Evolutionary conservation across 1,284 basidiomycete genomes (phyloP).

Genomic region (Apiotrichum gamsii): DNA sequence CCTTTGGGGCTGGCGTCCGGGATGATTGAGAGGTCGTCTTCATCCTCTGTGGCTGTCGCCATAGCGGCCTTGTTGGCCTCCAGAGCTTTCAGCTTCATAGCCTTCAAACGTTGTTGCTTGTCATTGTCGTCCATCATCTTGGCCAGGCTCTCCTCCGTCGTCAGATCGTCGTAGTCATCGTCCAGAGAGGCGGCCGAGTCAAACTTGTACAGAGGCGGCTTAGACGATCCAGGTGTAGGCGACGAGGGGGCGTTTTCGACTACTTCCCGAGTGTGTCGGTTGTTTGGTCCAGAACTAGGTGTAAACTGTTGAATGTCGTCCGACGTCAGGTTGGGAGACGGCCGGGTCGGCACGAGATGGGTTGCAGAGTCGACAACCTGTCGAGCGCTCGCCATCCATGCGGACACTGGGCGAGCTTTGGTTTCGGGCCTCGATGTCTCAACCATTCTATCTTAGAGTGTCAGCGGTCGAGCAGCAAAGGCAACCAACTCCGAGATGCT

Average conservation of each 20-base stretch:
- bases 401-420: slow-evolving; percentile 19
- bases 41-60: neutral
- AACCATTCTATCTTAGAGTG: slow-evolving; percentile 19
- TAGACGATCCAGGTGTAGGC: slow-evolving; percentile 15
- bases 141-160: neutral
- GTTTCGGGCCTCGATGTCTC: slow-evolving; percentile 15
- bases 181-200: too few relatives aligned
- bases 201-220: too few relatives aligned
- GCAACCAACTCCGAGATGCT: slow-evolving; percentile 23
- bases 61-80: neutral
- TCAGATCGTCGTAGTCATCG: slow-evolving; percentile 8
- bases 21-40: slow-evolving; percentile 22
- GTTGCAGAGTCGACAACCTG: neutral
- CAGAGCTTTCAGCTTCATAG: neutral
- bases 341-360: neutral
- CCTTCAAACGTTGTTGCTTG: neutral
- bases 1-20: neutral
- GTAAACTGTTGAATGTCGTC: slow-evolving; percentile 34
- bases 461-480: neutral
- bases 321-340: slow-evolving; percentile 2
- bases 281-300: slow-evolving; percentile 20
- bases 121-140: neutral
- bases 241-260: slow-evolving; percentile 5
- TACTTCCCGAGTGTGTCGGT: neutral
- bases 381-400: slow-evolving; percentile 20